phyloP scores from a whole-genome alignment of 306 rosid species.

The Cercis canadensis region DNA sequence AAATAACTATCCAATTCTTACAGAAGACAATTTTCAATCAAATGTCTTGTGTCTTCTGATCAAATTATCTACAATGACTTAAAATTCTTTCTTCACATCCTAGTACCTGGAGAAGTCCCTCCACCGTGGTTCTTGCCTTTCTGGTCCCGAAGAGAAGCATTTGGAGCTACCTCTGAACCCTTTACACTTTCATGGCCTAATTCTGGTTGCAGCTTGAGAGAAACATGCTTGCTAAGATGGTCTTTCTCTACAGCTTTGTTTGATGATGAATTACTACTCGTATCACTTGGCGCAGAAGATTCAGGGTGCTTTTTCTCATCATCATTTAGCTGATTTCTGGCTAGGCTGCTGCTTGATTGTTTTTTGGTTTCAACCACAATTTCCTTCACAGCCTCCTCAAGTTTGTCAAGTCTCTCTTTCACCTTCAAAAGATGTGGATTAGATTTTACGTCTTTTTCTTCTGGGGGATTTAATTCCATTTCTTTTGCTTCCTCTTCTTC shows the following conservation, averaged over 20 bases:
- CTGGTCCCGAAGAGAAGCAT: not conserved
- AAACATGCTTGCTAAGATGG: constrained; percentile 37
- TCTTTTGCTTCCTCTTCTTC: constrained; percentile 67
- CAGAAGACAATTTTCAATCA: not conserved
- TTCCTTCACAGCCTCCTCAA: constrained; percentile 80
- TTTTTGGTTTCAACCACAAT: constrained; percentile 67
- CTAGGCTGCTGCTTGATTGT: constrained; percentile 33
- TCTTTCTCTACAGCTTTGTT: constrained; percentile 42
- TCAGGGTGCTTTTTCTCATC: constrained; percentile 40
- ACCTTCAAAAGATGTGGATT: constrained; percentile 64
- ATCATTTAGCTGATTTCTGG: constrained; percentile 19
- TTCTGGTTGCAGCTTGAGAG: constrained; percentile 40
- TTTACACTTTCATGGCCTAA: constrained; percentile 24
- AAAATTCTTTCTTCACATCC: constrained; percentile 26
- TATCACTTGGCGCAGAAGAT: constrained; percentile 39
- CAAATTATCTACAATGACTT: constrained; percentile 32
- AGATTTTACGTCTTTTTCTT: constrained; percentile 48
- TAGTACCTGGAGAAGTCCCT: constrained; percentile 45
- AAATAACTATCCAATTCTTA: constrained; percentile 11
- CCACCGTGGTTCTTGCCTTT: constrained; percentile 32
- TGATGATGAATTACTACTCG: constrained; percentile 37
- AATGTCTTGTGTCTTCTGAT: constrained; percentile 16
- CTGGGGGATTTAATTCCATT: constrained; percentile 56
- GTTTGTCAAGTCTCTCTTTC: constrained; percentile 76
- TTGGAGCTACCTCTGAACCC: constrained; percentile 35